These are phyloP conservation scores for Mycogone perniciosa DNA, from an alignment of 2,329 filamentous ascomycete species.

Conservation along the genomic window DNA sequence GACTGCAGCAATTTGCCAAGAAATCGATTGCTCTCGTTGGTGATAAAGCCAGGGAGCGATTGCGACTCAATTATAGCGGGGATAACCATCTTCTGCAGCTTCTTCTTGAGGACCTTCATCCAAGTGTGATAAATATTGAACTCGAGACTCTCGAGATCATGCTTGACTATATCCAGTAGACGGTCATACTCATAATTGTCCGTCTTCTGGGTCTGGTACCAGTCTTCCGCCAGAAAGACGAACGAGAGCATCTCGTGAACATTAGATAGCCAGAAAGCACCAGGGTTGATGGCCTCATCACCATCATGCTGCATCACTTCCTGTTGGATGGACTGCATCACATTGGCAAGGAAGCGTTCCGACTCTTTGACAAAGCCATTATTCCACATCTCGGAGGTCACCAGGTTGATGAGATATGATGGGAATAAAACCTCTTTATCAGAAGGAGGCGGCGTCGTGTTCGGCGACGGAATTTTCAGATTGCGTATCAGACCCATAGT, in stretches of 20 bases:
- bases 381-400: constrained; percentile 99
- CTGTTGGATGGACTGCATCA: constrained; percentile 99
- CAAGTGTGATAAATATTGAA: constrained; percentile 99
- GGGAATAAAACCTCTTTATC: constrained; percentile 99
- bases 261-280: constrained; percentile 98
- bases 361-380: constrained; percentile 99
- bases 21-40: constrained; percentile 97
- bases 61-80: constrained; percentile 98
- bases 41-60: constrained; percentile 95
- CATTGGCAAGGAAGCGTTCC: constrained; percentile 95
- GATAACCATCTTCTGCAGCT: constrained; percentile 98
- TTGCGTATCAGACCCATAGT: constrained; percentile 94
- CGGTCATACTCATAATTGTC: constrained; percentile 99
- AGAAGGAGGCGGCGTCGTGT: constrained; percentile 78
- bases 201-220: constrained; percentile 98
- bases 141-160: constrained; percentile 94
- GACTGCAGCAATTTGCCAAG: constrained; percentile 91
- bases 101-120: constrained; percentile 99
- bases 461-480: constrained; percentile 89
- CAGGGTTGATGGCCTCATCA: constrained; percentile 93
- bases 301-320: constrained; percentile 99
- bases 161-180: constrained; percentile 96
- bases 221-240: constrained; percentile 97
- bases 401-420: constrained; percentile 96
- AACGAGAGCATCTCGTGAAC: constrained; percentile 99